Evolutionary conservation across 148 eudicot genomes (phyloP).

Genomic region (Silene uniflora): DNA sequence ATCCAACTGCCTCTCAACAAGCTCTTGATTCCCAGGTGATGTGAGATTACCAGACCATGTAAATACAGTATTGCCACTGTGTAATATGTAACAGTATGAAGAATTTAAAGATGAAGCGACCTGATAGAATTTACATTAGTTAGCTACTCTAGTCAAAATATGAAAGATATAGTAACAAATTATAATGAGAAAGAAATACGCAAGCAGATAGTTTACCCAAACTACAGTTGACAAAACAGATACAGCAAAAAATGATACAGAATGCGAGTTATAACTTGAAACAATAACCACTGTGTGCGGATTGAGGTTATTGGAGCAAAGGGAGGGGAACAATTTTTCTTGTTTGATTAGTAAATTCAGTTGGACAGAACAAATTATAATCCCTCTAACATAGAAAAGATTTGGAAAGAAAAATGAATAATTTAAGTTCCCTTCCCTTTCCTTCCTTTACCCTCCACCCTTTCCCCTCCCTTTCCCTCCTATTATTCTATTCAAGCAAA

Average conservation of each 20-base stretch:
- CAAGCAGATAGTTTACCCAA: neutral
- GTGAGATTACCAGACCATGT: constrained; percentile 80
- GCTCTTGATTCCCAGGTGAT: constrained; percentile 66
- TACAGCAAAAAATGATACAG: neutral
- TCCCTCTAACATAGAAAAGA: too few species aligned
- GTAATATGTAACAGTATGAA: constrained; percentile 78
- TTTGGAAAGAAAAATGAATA: too few species aligned
- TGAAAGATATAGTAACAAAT: neutral
- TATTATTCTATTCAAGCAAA: too few species aligned
- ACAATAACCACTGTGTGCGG: neutral
- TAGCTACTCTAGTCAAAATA: neutral
- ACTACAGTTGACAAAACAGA: too few species aligned
- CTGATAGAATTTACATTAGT: constrained; percentile 36
- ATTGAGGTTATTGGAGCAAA: neutral
- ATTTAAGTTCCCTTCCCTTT: too few species aligned
- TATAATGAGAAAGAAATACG: neutral
- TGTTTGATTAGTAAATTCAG: too few species aligned
- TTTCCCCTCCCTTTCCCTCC: too few species aligned
- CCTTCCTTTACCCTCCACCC: too few species aligned
- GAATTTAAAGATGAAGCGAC: constrained; percentile 86
- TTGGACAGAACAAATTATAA: too few species aligned
- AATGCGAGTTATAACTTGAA: neutral
- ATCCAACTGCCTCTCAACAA: constrained; percentile 66
- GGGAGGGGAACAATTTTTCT: too few species aligned
- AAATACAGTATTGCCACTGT: constrained; percentile 66